phyloP scores from a whole-genome alignment of 1,284 basidiomycete species.

The Ustilago hordei region DNA sequence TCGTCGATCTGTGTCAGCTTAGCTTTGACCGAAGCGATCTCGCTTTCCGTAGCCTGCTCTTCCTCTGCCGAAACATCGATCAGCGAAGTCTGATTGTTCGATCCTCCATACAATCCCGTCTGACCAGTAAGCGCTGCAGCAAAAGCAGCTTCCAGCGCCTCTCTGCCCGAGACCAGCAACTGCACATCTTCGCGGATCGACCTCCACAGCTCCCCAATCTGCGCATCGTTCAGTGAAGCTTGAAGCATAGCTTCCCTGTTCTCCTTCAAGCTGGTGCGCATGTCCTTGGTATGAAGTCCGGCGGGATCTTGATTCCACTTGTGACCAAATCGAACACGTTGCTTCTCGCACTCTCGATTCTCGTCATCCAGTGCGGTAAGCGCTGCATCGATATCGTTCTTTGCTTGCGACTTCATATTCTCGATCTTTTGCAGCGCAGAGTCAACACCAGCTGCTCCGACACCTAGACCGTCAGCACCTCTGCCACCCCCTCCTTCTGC shows the following conservation, averaged over 20 bases:
- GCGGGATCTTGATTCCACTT: constrained; percentile 91
- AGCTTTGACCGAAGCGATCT: constrained; percentile 36
- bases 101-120: constrained; percentile 36
- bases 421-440: constrained; percentile 48
- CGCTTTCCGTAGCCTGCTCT: constrained; percentile 40
- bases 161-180: constrained; percentile 74
- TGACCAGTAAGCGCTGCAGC: constrained; percentile 71
- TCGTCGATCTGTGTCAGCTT: constrained; percentile 56
- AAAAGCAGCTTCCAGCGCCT: constrained; percentile 79
- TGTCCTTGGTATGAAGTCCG: constrained; percentile 73
- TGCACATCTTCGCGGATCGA: constrained; percentile 78
- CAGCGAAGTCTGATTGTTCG: constrained; percentile 30
- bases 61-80: constrained; percentile 56
- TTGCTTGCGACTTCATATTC: constrained; percentile 46
- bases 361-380: constrained; percentile 65
- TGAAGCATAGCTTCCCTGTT: constrained; percentile 81
- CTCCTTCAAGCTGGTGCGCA: constrained; percentile 83
- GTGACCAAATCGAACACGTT: constrained; percentile 82
- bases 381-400: constrained; percentile 45
- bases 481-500: constrained; percentile 77
- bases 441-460: constrained; percentile 53
- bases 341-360: constrained; percentile 70
- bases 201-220: constrained; percentile 82
- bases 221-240: constrained; percentile 82
- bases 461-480: constrained; percentile 75